A percentile compares a stretch with the other conserved stretches of the same genome.
Conservation (phyloP, 192 early-diverging fungal genomes). For the Rhizoclosmatium globosum region DNA sequence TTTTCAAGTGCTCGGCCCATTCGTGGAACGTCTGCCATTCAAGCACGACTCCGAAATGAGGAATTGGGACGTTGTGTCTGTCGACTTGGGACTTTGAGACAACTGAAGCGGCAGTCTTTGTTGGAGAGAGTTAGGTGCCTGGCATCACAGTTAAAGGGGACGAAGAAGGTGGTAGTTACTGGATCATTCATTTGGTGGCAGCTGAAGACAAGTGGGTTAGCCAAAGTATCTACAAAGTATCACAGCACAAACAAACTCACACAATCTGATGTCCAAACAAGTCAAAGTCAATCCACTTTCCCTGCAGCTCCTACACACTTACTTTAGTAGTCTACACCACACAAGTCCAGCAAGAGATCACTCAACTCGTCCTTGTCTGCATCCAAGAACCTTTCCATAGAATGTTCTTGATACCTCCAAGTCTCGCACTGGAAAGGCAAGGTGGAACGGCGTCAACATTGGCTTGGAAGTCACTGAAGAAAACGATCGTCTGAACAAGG, state of each 20-base stretch:
- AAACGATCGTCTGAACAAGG: not conserved
- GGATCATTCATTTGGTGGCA: slow-evolving; percentile 11
- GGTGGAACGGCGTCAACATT: slow-evolving; percentile 43
- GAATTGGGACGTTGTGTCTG: slow-evolving; percentile 47
- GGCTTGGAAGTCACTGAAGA: not conserved
- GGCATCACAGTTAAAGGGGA: no score
- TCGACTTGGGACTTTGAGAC: slow-evolving; percentile 24
- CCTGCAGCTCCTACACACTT: slow-evolving; percentile 4
- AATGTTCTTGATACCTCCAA: slow-evolving; percentile 35
- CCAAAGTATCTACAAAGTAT: not conserved
- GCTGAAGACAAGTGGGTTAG: not conserved
- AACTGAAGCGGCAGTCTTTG: not conserved
- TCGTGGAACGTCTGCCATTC: slow-evolving; percentile 47
- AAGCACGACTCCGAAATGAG: slow-evolving; percentile 50
- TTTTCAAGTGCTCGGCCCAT: slow-evolving; percentile 32
- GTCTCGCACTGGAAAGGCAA: slow-evolving; percentile 43
- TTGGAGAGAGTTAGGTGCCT: not conserved
- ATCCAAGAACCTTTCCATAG: slow-evolving; percentile 42
- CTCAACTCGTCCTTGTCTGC: slow-evolving; percentile 38
- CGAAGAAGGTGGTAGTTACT: not conserved
- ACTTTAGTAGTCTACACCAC: not conserved
- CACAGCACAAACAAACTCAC: slow-evolving; percentile 8
- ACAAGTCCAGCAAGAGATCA: not conserved
- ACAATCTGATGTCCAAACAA: slow-evolving; percentile 52
- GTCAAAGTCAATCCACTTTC: slow-evolving; percentile 47